These are phyloP conservation scores for Nicotiana knightiana DNA, from an alignment of 257 asterid genomes.

Conservation along the genomic window DNA sequence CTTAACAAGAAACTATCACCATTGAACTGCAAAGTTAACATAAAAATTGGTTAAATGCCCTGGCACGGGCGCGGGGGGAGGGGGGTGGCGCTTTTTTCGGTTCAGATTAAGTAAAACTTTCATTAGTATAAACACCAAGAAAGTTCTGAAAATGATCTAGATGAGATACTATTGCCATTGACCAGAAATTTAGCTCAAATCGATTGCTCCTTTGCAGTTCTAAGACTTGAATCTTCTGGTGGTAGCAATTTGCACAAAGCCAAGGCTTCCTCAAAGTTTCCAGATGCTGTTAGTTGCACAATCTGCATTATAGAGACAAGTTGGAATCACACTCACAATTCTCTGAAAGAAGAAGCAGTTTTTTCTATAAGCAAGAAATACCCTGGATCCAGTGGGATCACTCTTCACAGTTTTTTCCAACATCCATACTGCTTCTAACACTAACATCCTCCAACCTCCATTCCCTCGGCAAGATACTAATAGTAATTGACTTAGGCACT, in stretches of 20 bases:
- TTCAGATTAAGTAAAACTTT: background rate
- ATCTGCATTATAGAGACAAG: conserved; percentile 53
- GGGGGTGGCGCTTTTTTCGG: background rate
- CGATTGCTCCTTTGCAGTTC: conserved; percentile 95
- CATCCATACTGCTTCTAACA: background rate
- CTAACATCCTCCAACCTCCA: background rate
- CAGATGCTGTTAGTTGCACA: conserved; percentile 96
- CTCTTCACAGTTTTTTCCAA: background rate
- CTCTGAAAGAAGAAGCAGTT: too few species aligned
- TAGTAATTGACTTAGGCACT: background rate
- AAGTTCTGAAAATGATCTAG: background rate
- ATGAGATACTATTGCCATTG: background rate
- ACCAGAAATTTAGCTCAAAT: conserved; percentile 18
- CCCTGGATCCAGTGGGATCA: too few species aligned
- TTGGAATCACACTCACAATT: background rate
- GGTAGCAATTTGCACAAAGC: conserved; percentile 95
- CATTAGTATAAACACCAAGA: background rate
- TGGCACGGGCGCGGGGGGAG: background rate
- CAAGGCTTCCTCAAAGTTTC: conserved; percentile 96
- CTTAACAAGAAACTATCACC: background rate
- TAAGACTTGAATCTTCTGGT: conserved; percentile 89
- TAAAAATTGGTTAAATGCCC: background rate
- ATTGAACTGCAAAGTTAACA: background rate
- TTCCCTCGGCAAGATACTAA: background rate
- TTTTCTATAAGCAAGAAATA: too few species aligned